Evolutionary conservation across 768 basidiomycete genomes (phyloP), one percentile per base, ranked within the genome.

Genomic region (Termitomyces sp.): DNA sequence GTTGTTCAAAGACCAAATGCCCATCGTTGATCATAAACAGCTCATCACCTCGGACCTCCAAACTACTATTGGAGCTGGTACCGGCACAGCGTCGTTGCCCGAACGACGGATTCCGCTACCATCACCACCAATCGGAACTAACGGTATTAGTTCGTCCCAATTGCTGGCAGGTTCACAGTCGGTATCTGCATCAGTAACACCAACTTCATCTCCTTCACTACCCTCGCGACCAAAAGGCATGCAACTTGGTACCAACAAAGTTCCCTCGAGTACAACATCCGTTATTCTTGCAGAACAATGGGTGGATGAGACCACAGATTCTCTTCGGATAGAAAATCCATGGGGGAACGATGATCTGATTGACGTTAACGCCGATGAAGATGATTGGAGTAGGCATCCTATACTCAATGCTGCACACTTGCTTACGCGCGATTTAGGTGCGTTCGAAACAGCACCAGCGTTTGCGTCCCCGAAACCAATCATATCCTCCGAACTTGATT

Each of bases 301-400:
- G 62, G 83, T 79, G 56, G 86, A 88, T 43, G 87, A 86, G 60
- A 80, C 77, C 4, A 74, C 72, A 10, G 73, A 75, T 23, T 68
- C 67, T 33, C 71, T 71, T 12, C 76, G 72, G 40, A 78, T 75
- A 3, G 79, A 72, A 28, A 80, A 81, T 67, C 82, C 81, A 0
- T 93, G 91, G 91, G 89, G 86, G 1, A 78, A 73, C 50, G 87
- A 82, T 8, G 91, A 98, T 71, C 71, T 98, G 58, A 96, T 98
- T 70, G 95, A 99, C 68, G 87, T 98, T 4, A 88, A 94, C 67
- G 94, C 91, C 0, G 95, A 98, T 66, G 83, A 87, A 28, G 95
- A 88, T 66, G 96, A 98, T 69, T 99, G 95, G 95, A 90, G 95
- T 91, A 69, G 69, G 88, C 79, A 78, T 78, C 18, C 26, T 20